Evolutionary conservation across 192 early-diverging fungal genomes (phyloP).

Genomic region (Martensiomyces pterosporus): DNA sequence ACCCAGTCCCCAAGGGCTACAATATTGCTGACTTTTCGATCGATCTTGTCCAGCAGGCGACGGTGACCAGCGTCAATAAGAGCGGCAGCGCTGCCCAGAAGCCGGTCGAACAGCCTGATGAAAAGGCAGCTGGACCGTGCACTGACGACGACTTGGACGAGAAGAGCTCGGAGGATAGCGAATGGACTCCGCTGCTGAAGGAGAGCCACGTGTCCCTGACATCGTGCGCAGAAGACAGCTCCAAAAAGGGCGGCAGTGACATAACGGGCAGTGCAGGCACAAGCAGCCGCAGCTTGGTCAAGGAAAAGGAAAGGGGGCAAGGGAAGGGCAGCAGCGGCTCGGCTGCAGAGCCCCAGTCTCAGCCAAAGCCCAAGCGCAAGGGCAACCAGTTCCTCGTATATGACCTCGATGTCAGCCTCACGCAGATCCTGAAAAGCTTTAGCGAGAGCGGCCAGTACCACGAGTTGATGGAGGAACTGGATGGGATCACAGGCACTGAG

Average conservation of each 20-base stretch:
- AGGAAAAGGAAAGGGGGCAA: no score
- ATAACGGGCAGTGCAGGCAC: no score
- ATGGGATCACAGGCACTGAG: slow-evolving; percentile 13
- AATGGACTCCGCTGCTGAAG: neutral
- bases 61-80: slow-evolving; percentile 7
- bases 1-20: slow-evolving; percentile 76
- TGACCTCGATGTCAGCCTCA: slow-evolving; percentile 17
- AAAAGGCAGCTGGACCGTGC: neutral
- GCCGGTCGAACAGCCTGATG: neutral
- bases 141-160: no score
- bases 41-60: slow-evolving; percentile 43
- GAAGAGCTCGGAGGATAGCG: neutral
- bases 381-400: slow-evolving; percentile 22
- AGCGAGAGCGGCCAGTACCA: slow-evolving; percentile 9
- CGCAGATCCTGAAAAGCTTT: slow-evolving; percentile 22
- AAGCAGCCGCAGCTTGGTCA: no score
- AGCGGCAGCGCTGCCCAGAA: slow-evolving; percentile 10
- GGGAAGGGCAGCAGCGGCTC: neutral
- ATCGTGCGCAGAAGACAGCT: neutral
- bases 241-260: no score
- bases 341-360: neutral
- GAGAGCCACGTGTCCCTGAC: neutral
- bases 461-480: slow-evolving; percentile 7
- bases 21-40: slow-evolving; percentile 83
- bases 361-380: neutral